These are phyloP conservation scores for Aureobasidium sp. DNA, from an alignment of 2,329 filamentous ascomycete species.

Conservation along the genomic window DNA sequence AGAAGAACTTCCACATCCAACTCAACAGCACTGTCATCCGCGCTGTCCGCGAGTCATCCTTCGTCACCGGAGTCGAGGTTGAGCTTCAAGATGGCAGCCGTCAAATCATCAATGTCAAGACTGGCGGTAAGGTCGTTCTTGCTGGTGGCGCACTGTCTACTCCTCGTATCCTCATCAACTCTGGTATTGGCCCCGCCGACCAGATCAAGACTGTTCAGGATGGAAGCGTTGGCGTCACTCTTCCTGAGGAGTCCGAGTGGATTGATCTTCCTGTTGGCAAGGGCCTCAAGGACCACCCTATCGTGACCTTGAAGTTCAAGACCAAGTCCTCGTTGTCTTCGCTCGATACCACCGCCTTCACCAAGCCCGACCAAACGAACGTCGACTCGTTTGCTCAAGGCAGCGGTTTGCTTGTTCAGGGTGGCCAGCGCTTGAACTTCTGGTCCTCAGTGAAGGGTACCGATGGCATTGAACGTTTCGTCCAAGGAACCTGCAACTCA, in stretches of 20 bases:
- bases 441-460: conserved; percentile 49
- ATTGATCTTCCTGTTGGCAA: conserved; percentile 17
- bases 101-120: conserved; percentile 22
- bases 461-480: conserved; percentile 40
- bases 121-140: conserved; percentile 27
- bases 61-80: conserved; percentile 36
- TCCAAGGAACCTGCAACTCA: conserved; percentile 39
- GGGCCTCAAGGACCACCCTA: conserved; percentile 41
- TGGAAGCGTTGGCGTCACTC: conserved; percentile 1
- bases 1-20: conserved; percentile 37
- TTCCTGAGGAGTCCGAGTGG: conserved; percentile 24
- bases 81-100: conserved; percentile 16
- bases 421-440: conserved; percentile 45
- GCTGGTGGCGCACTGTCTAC: conserved; percentile 27
- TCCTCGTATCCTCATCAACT: conserved; percentile 29
- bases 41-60: conserved; percentile 32
- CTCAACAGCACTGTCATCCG: conserved; percentile 37
- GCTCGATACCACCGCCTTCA: conserved; percentile 32
- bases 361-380: conserved; percentile 41
- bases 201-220: conserved; percentile 29
- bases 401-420: conserved; percentile 18
- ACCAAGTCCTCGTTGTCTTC: conserved; percentile 38
- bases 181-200: conserved; percentile 37
- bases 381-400: conserved; percentile 40
- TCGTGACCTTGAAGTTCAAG: conserved; percentile 43